These are phyloP conservation scores for Porogramme epimiltina DNA, from an alignment of 1,284 basidiomycete species.

Conservation along the genomic window DNA sequence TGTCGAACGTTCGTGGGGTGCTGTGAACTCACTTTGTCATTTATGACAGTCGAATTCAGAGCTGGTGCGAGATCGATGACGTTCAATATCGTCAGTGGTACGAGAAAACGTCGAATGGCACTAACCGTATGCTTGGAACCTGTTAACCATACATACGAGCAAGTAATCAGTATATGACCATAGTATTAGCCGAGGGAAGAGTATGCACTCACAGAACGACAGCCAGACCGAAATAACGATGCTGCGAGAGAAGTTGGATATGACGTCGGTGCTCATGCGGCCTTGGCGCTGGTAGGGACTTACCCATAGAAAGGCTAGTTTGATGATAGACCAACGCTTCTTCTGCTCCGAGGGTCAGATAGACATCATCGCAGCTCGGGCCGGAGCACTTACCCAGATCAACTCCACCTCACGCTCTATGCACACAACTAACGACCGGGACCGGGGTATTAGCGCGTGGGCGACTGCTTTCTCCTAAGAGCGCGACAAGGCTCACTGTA, in stretches of 20 bases:
- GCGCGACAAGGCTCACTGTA: slow-evolving; percentile 17
- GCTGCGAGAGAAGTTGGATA: slow-evolving; percentile 11
- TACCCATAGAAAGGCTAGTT: slow-evolving; percentile 30
- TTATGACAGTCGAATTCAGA: slow-evolving; percentile 16
- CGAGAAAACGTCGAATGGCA: background rate
- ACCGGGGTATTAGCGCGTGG: background rate
- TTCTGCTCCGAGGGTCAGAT: slow-evolving; percentile 16
- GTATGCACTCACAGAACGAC: slow-evolving; percentile 24
- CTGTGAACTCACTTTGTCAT: slow-evolving; percentile 21
- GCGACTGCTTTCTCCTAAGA: too few species aligned
- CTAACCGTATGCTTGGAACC: slow-evolving; percentile 28
- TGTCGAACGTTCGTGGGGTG: background rate
- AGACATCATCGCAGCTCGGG: background rate
- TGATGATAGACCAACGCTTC: slow-evolving; percentile 32
- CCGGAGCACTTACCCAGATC: slow-evolving; percentile 24
- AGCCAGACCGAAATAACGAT: slow-evolving; percentile 29
- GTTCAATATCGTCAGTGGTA: slow-evolving; percentile 1
- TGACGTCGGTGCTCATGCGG: slow-evolving; percentile 7
- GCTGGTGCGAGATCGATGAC: slow-evolving; percentile 6
- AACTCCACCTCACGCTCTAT: slow-evolving; percentile 29
- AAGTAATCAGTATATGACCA: background rate
- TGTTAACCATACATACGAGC: slow-evolving; percentile 3
- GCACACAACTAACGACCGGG: slow-evolving; percentile 24
- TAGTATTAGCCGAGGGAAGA: background rate
- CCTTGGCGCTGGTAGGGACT: slow-evolving; percentile 4